Base-by-base conservation (phyloP, 768 basidiomycete genomes). In the Tulasnella sp. region DNA sequence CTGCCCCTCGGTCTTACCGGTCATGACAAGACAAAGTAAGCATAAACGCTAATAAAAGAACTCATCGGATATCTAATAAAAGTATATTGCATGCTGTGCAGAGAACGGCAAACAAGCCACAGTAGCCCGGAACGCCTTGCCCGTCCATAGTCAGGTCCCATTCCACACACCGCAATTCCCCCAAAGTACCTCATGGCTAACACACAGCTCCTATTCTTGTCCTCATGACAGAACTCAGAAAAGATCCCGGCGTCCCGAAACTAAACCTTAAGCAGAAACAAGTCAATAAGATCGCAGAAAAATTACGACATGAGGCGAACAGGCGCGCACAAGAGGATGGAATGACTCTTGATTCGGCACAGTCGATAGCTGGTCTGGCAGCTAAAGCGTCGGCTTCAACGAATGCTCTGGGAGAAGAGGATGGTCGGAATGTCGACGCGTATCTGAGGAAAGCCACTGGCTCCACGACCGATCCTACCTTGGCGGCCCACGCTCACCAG, bases 231-330 rank as follows among this genome's bases (percentile, higher is more conserved):
- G 93, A 92, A 81, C 84, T 94, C 52, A 94, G 92, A 83, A 96
- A 93, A 81, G 95, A 97, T 82, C 92, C 93, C 42, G 96, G 94
- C 22, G 85, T 97, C 1, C 95, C 95, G 7, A 90, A 91, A 80
- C 87, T 97, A 1, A 89, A 83, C 84, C 92, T 69, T 93, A 93
- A 84, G 84, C 85, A 82, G 82, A 84, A 86, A 25, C 84, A 86
- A 77, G 87, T 68, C 17, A 52, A 54, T 38, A 76, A 69, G 39
- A 39, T 69, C 7, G 69, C 75, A 31, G 74, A 79, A 34, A 80
- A 80, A 9, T 76, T 77, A 9, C 76, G 78, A 8, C 81, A 81
- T 91, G 89, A 8, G 91, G 87, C 79, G 90, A 92, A 79, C 91
- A 93, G 78, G 81, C 89, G 36, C 69, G 71, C 19, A 42, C 40